These are phyloP conservation scores for Fusarium poae DNA, from an alignment of 2,329 filamentous ascomycete species.

Conservation along the genomic window DNA sequence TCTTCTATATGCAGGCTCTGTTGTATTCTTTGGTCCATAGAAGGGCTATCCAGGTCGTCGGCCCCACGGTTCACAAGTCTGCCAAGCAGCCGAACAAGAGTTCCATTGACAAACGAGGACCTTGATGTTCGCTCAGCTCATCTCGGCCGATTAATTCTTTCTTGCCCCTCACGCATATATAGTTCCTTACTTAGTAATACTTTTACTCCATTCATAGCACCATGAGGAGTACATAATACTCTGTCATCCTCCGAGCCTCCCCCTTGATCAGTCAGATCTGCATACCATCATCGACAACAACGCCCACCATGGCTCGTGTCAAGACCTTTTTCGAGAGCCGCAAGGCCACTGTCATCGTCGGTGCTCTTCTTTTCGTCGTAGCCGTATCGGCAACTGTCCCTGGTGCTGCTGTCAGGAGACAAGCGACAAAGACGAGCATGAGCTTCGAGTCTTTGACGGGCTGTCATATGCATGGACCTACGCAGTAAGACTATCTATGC, in stretches of 20 bases:
- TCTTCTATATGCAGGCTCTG: not conserved
- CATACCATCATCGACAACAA: not conserved
- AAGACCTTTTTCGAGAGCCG: slow-evolving; percentile 27
- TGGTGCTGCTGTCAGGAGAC: slow-evolving; percentile 31
- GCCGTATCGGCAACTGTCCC: slow-evolving; percentile 43
- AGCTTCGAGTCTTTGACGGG: slow-evolving; percentile 42
- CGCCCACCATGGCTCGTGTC: slow-evolving; percentile 33
- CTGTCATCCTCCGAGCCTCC: not conserved
- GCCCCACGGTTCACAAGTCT: slow-evolving; percentile 24
- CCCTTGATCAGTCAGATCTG: not conserved
- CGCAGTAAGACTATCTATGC: slow-evolving; percentile 21
- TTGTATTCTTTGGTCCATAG: not conserved
- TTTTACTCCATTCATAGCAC: not conserved
- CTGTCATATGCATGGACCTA: slow-evolving; percentile 41
- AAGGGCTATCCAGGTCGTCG: slow-evolving; percentile 18
- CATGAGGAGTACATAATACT: slow-evolving; percentile 19
- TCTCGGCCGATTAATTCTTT: not conserved
- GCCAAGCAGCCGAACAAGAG: slow-evolving; percentile 2
- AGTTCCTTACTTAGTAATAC: not conserved
- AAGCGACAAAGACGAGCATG: slow-evolving; percentile 27
- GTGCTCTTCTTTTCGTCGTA: slow-evolving; percentile 29
- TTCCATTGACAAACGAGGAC: slow-evolving; percentile 40
- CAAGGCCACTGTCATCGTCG: slow-evolving; percentile 17
- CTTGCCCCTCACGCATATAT: slow-evolving; percentile 16
- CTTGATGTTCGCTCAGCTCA: slow-evolving; percentile 30